phyloP scores from a whole-genome alignment of 2,329 filamentous ascomycete species.

The Colletotrichum plurivorum region DNA sequence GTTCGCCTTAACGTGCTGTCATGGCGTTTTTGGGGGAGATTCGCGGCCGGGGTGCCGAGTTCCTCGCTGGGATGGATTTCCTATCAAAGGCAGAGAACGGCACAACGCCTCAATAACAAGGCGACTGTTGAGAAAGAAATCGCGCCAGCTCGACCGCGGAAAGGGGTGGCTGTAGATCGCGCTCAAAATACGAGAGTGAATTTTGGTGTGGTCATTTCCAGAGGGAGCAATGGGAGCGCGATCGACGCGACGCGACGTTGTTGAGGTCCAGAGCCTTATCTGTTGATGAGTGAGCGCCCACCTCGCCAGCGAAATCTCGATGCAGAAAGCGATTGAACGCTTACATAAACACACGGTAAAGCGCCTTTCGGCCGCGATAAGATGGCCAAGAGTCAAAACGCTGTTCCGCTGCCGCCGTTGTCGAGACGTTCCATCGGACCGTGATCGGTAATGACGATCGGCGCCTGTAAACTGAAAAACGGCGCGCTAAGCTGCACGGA shows the following conservation, averaged over 20 bases:
- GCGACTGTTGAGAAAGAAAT: background rate
- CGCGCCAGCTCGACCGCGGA: conserved; percentile 14
- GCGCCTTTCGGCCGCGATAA: background rate
- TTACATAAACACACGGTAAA: too few species aligned
- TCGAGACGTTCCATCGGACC: background rate
- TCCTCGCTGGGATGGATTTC: conserved; percentile 18
- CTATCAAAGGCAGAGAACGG: background rate
- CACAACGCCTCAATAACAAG: too few species aligned
- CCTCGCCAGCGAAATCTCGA: background rate
- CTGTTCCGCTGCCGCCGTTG: background rate
- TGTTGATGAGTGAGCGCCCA: background rate
- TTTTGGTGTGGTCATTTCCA: conserved; percentile 2
- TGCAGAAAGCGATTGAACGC: too few species aligned
- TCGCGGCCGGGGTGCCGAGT: conserved; percentile 21
- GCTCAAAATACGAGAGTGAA: conserved; percentile 17
- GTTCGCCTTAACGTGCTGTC: conserved; percentile 27
- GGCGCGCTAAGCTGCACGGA: background rate
- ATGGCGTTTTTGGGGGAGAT: conserved; percentile 25
- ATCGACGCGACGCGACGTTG: conserved; percentile 2
- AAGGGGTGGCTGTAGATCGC: conserved; percentile 23
- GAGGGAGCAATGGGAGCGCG: background rate
- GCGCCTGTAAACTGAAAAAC: background rate
- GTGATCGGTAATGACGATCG: background rate
- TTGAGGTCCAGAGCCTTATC: background rate
- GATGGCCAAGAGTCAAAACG: background rate